A percentile compares a stretch with the other conserved stretches of the same genome.
Conservation (phyloP, 2,329 filamentous ascomycete species). For the Capronia americana region DNA sequence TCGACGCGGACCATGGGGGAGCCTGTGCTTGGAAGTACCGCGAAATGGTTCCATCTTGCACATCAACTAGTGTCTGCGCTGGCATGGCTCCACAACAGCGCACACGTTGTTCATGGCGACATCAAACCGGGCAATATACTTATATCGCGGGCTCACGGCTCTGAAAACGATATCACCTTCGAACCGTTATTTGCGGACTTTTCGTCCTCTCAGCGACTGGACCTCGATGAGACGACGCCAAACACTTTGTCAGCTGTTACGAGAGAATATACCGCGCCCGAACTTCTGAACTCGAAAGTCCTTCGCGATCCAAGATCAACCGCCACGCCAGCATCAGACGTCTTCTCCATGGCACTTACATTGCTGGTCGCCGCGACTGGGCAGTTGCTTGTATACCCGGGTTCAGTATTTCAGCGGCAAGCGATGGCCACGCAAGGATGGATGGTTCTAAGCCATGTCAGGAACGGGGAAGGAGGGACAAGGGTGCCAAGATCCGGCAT, state of each 20-base stretch:
- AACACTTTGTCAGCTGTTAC: constrained; percentile 50
- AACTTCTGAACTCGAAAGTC: constrained; percentile 48
- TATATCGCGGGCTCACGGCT: constrained; percentile 40
- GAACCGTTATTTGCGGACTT: constrained; percentile 53
- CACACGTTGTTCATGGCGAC: constrained; percentile 55
- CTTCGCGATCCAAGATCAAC: constrained; percentile 45
- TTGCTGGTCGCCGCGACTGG: constrained; percentile 54
- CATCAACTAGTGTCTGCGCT: constrained; percentile 50
- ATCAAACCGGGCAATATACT: constrained; percentile 57
- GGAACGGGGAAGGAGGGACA: constrained; percentile 46
- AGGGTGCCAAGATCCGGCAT: constrained; percentile 50
- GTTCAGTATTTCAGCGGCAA: constrained; percentile 50
- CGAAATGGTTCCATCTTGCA: constrained; percentile 50
- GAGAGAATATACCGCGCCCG: constrained; percentile 54
- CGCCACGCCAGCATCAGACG: constrained; percentile 51
- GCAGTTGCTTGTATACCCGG: constrained; percentile 52
- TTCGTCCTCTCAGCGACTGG: constrained; percentile 48
- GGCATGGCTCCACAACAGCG: constrained; percentile 51
- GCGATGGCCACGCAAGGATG: constrained; percentile 54
- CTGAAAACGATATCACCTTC: constrained; percentile 16
- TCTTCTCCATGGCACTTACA: constrained; percentile 55
- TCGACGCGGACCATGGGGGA: constrained; percentile 54
- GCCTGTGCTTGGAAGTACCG: constrained; percentile 49
- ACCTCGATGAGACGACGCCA: constrained; percentile 28
- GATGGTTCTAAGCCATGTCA: constrained; percentile 50